Evolutionary conservation across 345 rosid genomes (phyloP).

Genomic region (Erysimum cheiranthoides): DNA sequence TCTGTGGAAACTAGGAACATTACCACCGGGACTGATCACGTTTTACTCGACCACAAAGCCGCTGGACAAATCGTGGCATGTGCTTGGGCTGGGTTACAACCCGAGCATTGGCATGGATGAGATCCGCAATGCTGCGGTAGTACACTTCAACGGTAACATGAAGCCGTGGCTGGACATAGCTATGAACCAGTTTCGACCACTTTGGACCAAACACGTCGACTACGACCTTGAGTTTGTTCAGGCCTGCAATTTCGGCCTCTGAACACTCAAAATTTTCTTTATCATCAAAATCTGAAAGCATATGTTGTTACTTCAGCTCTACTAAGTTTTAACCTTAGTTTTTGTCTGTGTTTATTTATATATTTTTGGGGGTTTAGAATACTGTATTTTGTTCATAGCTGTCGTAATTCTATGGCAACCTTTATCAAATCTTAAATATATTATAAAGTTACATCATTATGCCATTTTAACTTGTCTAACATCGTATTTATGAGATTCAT

Average conservation of each 20-base stretch:
- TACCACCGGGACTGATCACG: constrained; percentile 94
- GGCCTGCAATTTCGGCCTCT: constrained; percentile 91
- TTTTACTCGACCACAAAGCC: constrained; percentile 95
- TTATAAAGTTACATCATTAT: background rate
- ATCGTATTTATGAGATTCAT: background rate
- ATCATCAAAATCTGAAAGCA: constrained; percentile 22
- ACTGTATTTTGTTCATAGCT: constrained; percentile 35
- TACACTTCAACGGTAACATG: constrained; percentile 96
- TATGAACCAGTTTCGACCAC: constrained; percentile 90
- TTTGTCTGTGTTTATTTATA: constrained; percentile 27
- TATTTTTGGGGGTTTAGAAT: background rate
- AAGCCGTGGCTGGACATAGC: constrained; percentile 99
- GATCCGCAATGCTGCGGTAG: constrained; percentile 89
- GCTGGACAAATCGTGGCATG: constrained; percentile 96
- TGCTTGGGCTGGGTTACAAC: constrained; percentile 91
- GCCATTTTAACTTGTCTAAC: background rate
- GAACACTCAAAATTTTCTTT: constrained; percentile 21
- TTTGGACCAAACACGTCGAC: constrained; percentile 71
- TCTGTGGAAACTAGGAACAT: constrained; percentile 91
- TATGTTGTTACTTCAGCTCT: constrained; percentile 6
- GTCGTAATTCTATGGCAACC: constrained; percentile 13
- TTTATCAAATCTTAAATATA: constrained; percentile 7
- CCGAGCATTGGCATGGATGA: constrained; percentile 96
- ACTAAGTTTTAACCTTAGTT: constrained; percentile 14
- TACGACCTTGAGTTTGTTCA: constrained; percentile 85